phyloP scores from a whole-genome alignment of 2,329 filamentous ascomycete genomes.

The Alternaria sp. region DNA sequence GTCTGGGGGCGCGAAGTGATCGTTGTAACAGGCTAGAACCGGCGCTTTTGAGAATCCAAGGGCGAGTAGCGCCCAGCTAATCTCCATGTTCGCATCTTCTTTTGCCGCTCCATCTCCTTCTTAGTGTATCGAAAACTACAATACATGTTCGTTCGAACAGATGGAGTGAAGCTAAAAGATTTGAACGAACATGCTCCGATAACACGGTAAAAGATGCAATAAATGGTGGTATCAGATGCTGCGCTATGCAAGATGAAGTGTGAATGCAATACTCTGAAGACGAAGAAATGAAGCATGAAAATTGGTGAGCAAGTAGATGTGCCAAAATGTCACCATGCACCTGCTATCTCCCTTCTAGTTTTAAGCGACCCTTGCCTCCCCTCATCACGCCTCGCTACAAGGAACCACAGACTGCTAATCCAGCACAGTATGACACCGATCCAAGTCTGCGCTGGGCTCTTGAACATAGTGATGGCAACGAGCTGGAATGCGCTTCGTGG shows the following conservation, averaged over 20 bases:
- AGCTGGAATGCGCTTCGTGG: constrained; percentile 61
- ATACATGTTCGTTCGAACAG: neutral
- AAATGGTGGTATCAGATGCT: constrained; percentile 5
- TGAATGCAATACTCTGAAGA: neutral
- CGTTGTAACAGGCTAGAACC: neutral
- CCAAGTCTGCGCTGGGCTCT: constrained; percentile 62
- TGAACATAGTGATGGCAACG: constrained; percentile 58
- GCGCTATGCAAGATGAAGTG: constrained; percentile 1
- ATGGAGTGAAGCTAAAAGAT: neutral
- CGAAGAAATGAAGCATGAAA: neutral
- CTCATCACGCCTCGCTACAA: constrained; percentile 55
- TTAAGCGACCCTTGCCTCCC: constrained; percentile 46
- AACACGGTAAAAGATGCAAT: neutral
- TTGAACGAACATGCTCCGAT: neutral
- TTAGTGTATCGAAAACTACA: constrained; percentile 10
- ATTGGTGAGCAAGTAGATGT: neutral
- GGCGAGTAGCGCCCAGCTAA: neutral
- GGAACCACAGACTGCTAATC: constrained; percentile 61
- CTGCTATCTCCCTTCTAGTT: constrained; percentile 44
- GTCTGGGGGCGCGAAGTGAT: neutral
- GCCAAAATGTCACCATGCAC: neutral
- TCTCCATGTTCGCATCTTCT: neutral
- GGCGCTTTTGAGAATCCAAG: neutral
- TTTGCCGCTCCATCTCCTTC: neutral
- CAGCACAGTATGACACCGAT: constrained; percentile 61